Base-by-base conservation (phyloP, 2,329 filamentous ascomycete species). In the Venturia effusa region DNA sequence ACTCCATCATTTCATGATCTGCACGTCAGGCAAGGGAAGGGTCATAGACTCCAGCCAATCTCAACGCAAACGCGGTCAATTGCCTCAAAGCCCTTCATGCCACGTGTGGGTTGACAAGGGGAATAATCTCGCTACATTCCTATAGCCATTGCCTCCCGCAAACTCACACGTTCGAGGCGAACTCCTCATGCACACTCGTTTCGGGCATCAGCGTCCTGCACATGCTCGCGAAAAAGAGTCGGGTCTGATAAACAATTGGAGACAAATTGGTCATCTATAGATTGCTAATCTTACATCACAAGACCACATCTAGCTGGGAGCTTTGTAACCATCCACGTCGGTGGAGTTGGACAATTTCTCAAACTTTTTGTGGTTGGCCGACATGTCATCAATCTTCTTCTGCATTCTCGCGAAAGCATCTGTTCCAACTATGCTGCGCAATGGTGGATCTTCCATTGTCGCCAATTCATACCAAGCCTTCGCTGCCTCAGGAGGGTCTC, bases 381-480 rank as follows among this genome's bases (percentile, higher is more conserved):
- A 64, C 60, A 81, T 81, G 15, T 72, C 71, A 54, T 83, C 77
- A 27, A 84, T 74, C 72, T 84, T 84, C 0, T 71, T 68, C 67
- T 75, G 79, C 27, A 85, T 77, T 4, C 67, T 73, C 1, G 69
- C 68, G 69, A 80, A 84, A 0, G 80, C 80, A 71, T 85, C 83
- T 0, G 75, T 81, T 0, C 83, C 83, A 13, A 85, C 73, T 0
- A 82, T 76, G 17, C 81, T 76, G 37, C 83, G 73, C 8, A 85
- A 67, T 3, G 83, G 83, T 3, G 79, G 80, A 17, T 82, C 77
- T 15, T 80, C 68, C 75, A 81, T 78, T 43, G 78, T 74, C 0
- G 80, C 82, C 19, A 85, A 68, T 62, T 85, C 79, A 67, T 84
- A 83, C 73, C 84, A 82, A 0, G 76, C 76, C 27, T 76, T 72